These are phyloP conservation scores for Zostera marina DNA, from an alignment of 116 monocot species.

Conservation along the genomic window DNA sequence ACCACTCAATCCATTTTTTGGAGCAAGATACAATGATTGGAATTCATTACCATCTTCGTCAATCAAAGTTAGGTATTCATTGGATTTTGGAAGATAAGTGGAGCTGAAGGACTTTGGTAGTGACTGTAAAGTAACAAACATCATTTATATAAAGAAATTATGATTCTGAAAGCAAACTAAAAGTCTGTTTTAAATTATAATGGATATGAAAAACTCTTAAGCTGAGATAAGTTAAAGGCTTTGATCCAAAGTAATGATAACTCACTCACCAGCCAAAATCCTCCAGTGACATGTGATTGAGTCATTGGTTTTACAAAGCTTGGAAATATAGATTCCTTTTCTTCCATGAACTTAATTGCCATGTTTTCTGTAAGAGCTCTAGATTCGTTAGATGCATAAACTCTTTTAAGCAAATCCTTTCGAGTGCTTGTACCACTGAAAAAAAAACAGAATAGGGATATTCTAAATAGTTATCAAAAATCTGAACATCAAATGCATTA, in stretches of 20 bases:
- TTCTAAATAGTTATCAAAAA: not conserved
- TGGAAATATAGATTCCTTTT: conserved; percentile 23
- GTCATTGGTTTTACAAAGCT: conserved; percentile 53
- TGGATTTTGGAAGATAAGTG: conserved; percentile 23
- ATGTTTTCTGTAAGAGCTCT: conserved; percentile 36
- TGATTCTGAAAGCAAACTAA: not conserved
- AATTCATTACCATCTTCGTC: conserved; percentile 42
- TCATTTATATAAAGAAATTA: not conserved
- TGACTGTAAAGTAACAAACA: conserved; percentile 15
- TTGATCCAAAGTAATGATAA: no score
- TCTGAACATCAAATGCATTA: no score
- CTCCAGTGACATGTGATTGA: conserved; percentile 51
- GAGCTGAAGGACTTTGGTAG: conserved; percentile 28
- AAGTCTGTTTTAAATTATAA: no score
- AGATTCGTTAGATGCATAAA: conserved; percentile 37
- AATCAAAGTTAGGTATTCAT: conserved; percentile 18
- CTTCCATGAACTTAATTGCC: conserved; percentile 26
- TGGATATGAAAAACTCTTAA: no score
- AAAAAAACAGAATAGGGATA: not conserved
- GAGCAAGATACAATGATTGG: conserved; percentile 32
- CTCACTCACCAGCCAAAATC: conserved; percentile 65
- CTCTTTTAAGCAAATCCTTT: conserved; percentile 17
- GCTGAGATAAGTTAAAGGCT: no score
- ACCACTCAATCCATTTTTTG: conserved; percentile 44
- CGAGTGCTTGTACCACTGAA: not conserved